Evolutionary conservation across 2,329 filamentous ascomycete species (phyloP).

Genomic region (Clarireedia monteithiana): DNA sequence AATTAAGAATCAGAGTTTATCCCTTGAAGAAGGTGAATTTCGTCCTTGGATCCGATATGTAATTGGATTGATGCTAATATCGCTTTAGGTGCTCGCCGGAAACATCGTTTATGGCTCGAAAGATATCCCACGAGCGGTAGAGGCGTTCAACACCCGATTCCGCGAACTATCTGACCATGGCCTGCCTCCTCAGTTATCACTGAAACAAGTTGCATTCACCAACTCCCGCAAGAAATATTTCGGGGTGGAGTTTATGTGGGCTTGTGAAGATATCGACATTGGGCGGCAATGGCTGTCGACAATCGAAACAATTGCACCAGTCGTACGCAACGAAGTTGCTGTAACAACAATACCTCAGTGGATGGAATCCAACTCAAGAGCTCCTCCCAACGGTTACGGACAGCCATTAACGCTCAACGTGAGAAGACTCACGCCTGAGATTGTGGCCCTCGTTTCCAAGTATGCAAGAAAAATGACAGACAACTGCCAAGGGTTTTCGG

Average conservation of each 20-base stretch:
- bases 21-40: slow-evolving; percentile 26
- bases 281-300: slow-evolving; percentile 26
- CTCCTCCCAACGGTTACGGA: slow-evolving; percentile 7
- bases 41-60: background rate
- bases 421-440: slow-evolving; percentile 8
- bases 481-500: slow-evolving; percentile 23
- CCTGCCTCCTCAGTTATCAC: slow-evolving; percentile 16
- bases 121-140: slow-evolving; percentile 23
- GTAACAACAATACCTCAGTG: slow-evolving; percentile 19
- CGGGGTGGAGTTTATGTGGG: slow-evolving; percentile 28
- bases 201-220: slow-evolving; percentile 28
- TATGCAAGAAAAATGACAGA: slow-evolving; percentile 18
- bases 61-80: slow-evolving; percentile 26
- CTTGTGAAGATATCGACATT: slow-evolving; percentile 27
- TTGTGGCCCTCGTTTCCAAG: background rate
- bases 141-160: slow-evolving; percentile 23
- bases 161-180: slow-evolving; percentile 17
- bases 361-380: slow-evolving; percentile 9
- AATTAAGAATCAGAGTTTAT: slow-evolving; percentile 35
- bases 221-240: slow-evolving; percentile 28
- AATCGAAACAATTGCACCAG: slow-evolving; percentile 24
- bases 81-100: slow-evolving; percentile 25
- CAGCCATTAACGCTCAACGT: slow-evolving; percentile 9
- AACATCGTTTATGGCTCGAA: slow-evolving; percentile 29
- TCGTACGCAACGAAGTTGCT: slow-evolving; percentile 25